Evolutionary conservation across 2,329 filamentous ascomycete genomes (phyloP), one percentile per base, ranked within the genome.

Genomic region (Penicillium sp.): DNA sequence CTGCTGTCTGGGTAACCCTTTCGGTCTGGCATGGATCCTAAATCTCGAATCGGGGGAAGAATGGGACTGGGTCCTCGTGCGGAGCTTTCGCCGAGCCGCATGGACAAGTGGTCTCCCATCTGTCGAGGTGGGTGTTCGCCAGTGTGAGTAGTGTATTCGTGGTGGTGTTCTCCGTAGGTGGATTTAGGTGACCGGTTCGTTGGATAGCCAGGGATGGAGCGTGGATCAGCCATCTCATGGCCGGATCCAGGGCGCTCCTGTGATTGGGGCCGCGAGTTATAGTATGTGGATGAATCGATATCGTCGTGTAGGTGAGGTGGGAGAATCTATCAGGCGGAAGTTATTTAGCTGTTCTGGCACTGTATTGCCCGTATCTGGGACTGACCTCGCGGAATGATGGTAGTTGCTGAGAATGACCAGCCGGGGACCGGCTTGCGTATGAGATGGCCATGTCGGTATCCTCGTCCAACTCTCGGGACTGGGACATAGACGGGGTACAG

Each of bases 261-360:
- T 46, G 67, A 65, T 54, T 65, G 62, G 47, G 63, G 65, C 16
- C 69, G 67, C 9, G 69, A 64, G 43, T 62, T 64, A 54, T 67
- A 68, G 59, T 71, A 75, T 59, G 73, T 65, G 13, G 69, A 71
- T 23, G 74, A 75, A 33, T 77, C 75, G 58, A 77, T 77, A 58
- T 75, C 75, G 59, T 76, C 73, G 57, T 77, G 75, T 10, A 77
- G 68, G 59, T 77, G 72, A 55, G 73, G 67, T 26, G 75, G 75
- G 14, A 77, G 72, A 13, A 77, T 66, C 75, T 77, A 48, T 16
- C n/a, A 10, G 8, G 13, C 8, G 5, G 4, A n/a, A 49, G 46
- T 23, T 16, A 25, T 23, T n/a, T 3, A 3, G 39, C 19, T 13
- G 39, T 42, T 23, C 7, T 9, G 11, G 26, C 8, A 21, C 14